Conservation (phyloP, 73 alveolate genomes). For the Durusdinium trenchii region DNA sequence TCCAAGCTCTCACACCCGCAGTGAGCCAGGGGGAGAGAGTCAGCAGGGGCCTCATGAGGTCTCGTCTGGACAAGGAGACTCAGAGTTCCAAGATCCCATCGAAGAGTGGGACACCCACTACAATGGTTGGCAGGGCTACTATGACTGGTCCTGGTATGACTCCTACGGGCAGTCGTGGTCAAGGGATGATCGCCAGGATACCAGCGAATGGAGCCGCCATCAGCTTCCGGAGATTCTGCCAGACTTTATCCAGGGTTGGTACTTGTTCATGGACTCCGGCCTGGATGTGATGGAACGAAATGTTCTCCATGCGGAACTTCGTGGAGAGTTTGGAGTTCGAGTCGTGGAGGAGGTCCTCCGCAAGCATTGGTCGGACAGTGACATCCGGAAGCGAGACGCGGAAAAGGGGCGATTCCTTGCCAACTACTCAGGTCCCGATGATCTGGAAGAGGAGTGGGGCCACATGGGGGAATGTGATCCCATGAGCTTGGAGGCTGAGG, state of each 20-base stretch:
- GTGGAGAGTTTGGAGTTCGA: background rate
- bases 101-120: background rate
- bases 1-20: background rate
- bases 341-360: slow-evolving; percentile 23
- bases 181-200: background rate
- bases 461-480: background rate
- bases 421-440: background rate
- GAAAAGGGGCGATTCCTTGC: background rate
- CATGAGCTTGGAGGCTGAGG: background rate
- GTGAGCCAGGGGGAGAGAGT: background rate
- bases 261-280: background rate
- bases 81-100: background rate
- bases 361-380: background rate
- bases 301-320: background rate
- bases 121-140: background rate
- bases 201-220: slow-evolving; percentile 19
- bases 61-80: background rate
- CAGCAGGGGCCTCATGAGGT: background rate
- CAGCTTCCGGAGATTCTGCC: background rate
- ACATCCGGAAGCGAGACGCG: background rate
- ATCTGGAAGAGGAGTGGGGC: background rate
- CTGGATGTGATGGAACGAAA: slow-evolving; percentile 3
- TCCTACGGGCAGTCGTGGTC: background rate
- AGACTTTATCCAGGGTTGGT: slow-evolving; percentile 7
- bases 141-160: background rate